A percentile compares a stretch with the other conserved stretches of the same genome.
Conservation (phyloP, 768 basidiomycete genomes). For the Lactifluus pinguis region DNA sequence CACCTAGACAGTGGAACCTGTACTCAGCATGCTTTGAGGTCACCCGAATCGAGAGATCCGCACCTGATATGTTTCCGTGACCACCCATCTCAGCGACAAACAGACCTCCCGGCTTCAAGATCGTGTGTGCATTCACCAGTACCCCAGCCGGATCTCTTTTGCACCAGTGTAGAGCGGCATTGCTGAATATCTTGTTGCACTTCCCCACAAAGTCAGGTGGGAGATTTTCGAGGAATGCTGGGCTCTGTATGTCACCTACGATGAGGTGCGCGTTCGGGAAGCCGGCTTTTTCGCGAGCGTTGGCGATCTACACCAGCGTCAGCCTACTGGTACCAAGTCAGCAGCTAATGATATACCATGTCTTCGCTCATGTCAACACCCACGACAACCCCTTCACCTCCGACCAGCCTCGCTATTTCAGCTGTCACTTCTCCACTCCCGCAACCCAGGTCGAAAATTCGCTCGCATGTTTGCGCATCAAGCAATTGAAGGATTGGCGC, state of each 20-base stretch:
- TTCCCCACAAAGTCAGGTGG: conserved; percentile 27
- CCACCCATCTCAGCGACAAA: conserved; percentile 75
- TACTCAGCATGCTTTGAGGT: not conserved
- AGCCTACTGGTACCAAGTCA: not conserved
- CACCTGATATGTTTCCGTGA: conserved; percentile 63
- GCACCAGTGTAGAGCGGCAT: conserved; percentile 81
- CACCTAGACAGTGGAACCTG: conserved; percentile 37
- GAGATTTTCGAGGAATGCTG: conserved; percentile 11
- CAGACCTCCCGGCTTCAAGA: conserved; percentile 62
- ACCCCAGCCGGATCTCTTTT: conserved; percentile 63
- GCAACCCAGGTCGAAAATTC: conserved; percentile 71
- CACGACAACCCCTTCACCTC: conserved; percentile 42
- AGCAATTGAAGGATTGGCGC: conserved; percentile 51
- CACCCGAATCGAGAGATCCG: conserved; percentile 8
- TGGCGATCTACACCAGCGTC: conserved; percentile 36
- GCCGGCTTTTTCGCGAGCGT: conserved; percentile 29
- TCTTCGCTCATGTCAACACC: conserved; percentile 63
- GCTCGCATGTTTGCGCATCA: conserved; percentile 54
- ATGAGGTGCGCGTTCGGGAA: conserved; percentile 20
- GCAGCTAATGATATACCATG: conserved; percentile 44
- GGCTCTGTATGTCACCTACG: conserved; percentile 44
- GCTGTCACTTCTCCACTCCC: conserved; percentile 74
- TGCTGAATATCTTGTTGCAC: conserved; percentile 74
- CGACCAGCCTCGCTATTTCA: conserved; percentile 45
- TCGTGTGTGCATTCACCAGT: conserved; percentile 44